A percentile compares a stretch with the other conserved stretches of the same genome.
These are phyloP conservation scores for Tulasnella sp. DNA, from an alignment of 768 basidiomycete species.

Conservation along the genomic window DNA sequence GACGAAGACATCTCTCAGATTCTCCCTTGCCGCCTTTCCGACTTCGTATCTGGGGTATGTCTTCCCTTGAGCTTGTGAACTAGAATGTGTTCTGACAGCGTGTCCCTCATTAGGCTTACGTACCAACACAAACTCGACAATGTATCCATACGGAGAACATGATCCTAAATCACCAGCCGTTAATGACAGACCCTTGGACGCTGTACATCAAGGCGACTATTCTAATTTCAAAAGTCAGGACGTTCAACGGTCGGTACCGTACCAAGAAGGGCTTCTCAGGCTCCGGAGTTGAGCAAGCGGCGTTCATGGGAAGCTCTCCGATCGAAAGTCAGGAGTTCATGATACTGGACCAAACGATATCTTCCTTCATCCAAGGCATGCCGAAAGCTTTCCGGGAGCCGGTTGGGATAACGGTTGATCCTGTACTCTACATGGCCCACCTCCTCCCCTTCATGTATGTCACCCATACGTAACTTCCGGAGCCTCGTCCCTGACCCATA, in stretches of 20 bases:
- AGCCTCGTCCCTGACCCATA: neutral
- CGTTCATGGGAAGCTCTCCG: neutral
- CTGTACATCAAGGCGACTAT: constrained; percentile 63
- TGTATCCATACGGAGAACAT: constrained; percentile 57
- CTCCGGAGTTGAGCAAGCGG: neutral
- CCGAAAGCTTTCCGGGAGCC: constrained; percentile 50
- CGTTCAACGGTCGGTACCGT: constrained; percentile 12
- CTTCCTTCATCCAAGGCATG: constrained; percentile 50
- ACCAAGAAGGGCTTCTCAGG: neutral
- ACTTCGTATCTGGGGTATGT: constrained; percentile 5
- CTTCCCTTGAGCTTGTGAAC: neutral
- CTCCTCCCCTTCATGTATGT: constrained; percentile 27
- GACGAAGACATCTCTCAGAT: constrained; percentile 5
- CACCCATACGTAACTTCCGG: neutral
- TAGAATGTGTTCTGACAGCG: neutral
- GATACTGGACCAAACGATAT: constrained; percentile 52
- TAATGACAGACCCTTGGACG: constrained; percentile 60
- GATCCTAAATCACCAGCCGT: constrained; percentile 50
- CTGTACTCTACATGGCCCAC: constrained; percentile 44
- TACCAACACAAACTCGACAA: constrained; percentile 32
- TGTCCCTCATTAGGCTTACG: neutral
- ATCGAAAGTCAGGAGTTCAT: constrained; percentile 43
- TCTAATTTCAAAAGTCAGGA: constrained; percentile 41
- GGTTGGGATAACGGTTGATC: constrained; percentile 41
- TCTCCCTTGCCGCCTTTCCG: neutral